These are phyloP conservation scores for Mortierella sp. DNA, from an alignment of 371 early-diverging fungal genomes.

Conservation along the genomic window DNA sequence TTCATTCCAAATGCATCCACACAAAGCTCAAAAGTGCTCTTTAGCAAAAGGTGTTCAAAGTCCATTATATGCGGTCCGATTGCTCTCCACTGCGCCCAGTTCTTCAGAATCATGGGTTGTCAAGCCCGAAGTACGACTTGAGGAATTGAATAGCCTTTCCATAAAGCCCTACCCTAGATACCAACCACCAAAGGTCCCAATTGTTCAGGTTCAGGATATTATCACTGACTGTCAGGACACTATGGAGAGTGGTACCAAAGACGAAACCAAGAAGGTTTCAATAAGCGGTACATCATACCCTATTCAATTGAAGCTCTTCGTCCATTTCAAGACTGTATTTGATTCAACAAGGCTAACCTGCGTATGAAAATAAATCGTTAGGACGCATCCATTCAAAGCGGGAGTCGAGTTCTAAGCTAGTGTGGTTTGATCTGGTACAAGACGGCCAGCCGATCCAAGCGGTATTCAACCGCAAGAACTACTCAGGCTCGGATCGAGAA, in stretches of 20 bases:
- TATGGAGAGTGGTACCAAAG: conserved; percentile 34
- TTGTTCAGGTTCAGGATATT: conserved; percentile 25
- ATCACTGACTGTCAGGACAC: conserved; percentile 25
- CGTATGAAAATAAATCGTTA: conserved; percentile 34
- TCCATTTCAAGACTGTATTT: background rate
- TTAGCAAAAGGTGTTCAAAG: too few species aligned
- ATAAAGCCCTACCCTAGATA: conserved; percentile 50
- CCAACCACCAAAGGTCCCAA: conserved; percentile 21
- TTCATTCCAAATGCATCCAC: background rate
- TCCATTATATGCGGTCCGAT: background rate
- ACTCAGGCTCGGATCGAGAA: conserved; percentile 56
- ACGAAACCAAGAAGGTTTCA: conserved; percentile 29
- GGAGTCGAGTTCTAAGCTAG: conserved; percentile 78
- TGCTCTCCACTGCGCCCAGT: conserved; percentile 4
- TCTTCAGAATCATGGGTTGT: conserved; percentile 4
- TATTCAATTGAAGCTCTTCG: background rate
- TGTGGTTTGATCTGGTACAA: conserved; percentile 80
- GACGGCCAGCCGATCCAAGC: conserved; percentile 76
- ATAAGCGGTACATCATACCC: conserved; percentile 21
- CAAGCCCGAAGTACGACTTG: conserved; percentile 34
- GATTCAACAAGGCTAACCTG: background rate
- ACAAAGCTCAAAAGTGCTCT: background rate
- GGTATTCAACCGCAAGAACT: conserved; percentile 69
- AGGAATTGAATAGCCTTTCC: conserved; percentile 26
- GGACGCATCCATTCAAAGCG: conserved; percentile 77